phyloP scores from a whole-genome alignment of 495 filamentous ascomycete genomes.

The Penicillium cinerascens region DNA sequence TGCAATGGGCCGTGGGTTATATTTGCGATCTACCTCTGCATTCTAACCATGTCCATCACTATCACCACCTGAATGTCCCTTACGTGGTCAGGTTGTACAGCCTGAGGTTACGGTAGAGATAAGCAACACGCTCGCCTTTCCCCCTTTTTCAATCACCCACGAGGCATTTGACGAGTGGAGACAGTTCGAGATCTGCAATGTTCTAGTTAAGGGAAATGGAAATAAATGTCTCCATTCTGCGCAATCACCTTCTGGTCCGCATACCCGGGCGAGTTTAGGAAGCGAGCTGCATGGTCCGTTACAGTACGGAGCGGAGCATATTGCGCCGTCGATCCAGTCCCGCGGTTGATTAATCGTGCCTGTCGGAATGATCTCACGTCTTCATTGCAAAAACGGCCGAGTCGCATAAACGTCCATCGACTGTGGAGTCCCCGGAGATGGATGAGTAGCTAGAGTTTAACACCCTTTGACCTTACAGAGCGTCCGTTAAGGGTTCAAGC shows the following conservation, averaged over 20 bases:
- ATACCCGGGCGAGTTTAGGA: slow-evolving; percentile 7
- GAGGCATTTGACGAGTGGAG: not conserved
- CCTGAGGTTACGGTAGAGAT: slow-evolving; percentile 3
- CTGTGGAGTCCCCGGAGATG: not conserved
- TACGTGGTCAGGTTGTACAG: slow-evolving; percentile 23
- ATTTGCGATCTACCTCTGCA: slow-evolving; percentile 17
- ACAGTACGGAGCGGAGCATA: not conserved
- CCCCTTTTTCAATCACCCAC: slow-evolving; percentile 1
- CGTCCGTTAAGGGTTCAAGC: slow-evolving; percentile 15
- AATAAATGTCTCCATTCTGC: not conserved
- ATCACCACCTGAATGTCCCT: slow-evolving; percentile 16
- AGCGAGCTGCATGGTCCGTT: slow-evolving; percentile 5
- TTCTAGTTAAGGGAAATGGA: not conserved
- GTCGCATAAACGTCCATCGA: slow-evolving; percentile 16
- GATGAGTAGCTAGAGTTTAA: slow-evolving; percentile 17
- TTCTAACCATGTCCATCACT: slow-evolving; percentile 16
- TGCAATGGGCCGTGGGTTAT: slow-evolving; percentile 6
- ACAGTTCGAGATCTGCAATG: not conserved
- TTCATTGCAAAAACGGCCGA: slow-evolving; percentile 21
- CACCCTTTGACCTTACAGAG: slow-evolving; percentile 14
- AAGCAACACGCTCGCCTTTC: slow-evolving; percentile 6
- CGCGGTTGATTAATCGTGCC: slow-evolving; percentile 1
- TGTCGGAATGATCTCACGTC: slow-evolving; percentile 1
- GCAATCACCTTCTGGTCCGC: not conserved
- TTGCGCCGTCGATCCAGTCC: not conserved